phyloP scores from a whole-genome alignment of 148 eudicot species.

The Camellia granthamiana region DNA sequence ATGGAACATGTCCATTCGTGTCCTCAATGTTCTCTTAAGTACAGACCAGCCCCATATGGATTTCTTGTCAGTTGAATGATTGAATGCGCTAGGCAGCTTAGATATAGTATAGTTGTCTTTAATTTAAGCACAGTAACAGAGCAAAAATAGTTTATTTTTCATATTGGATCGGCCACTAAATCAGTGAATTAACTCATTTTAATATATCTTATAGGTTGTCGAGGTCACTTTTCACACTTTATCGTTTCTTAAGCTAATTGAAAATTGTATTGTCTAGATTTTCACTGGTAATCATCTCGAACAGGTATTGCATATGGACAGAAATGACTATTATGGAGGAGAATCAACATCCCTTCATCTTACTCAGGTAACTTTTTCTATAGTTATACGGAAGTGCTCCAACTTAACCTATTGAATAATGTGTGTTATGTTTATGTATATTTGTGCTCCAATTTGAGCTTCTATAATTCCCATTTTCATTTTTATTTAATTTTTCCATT shows the following conservation, averaged over 20 bases:
- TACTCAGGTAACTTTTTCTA: conserved; percentile 46
- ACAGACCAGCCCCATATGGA: background rate
- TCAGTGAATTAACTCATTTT: background rate
- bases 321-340: conserved; percentile 87
- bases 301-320: conserved; percentile 91
- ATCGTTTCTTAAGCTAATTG: background rate
- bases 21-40: background rate
- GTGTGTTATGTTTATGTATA: background rate
- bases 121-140: background rate
- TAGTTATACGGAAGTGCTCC: background rate
- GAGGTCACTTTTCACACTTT: background rate
- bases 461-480: background rate
- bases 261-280: background rate
- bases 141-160: background rate
- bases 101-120: background rate
- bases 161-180: background rate
- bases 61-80: background rate
- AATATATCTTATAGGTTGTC: background rate
- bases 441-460: background rate
- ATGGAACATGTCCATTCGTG: background rate
- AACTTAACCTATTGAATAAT: background rate
- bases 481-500: background rate
- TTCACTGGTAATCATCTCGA: conserved; percentile 3
- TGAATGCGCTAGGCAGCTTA: background rate
- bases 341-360: conserved; percentile 73